These are phyloP conservation scores for Moniliella sp. DNA, from an alignment of 1,284 basidiomycete species.

Conservation along the genomic window DNA sequence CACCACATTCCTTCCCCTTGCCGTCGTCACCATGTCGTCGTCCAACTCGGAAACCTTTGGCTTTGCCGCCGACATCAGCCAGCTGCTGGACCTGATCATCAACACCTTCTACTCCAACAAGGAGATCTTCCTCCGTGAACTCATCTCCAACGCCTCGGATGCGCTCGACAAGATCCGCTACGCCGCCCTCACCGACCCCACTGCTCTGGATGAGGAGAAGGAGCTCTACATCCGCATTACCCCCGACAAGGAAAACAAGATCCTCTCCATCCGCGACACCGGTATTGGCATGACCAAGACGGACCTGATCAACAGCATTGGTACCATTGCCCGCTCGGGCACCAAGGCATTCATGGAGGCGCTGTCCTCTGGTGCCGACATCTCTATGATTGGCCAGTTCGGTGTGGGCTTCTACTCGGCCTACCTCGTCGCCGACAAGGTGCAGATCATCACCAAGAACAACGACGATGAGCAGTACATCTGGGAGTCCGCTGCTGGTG, in stretches of 20 bases:
- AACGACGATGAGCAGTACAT: slow-evolving; percentile 99
- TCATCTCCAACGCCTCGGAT: slow-evolving; percentile 31
- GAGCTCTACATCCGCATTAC: slow-evolving; percentile 34
- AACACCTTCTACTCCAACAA: too few relatives aligned
- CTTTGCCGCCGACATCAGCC: slow-evolving; percentile 30
- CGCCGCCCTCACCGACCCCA: slow-evolving; percentile 30
- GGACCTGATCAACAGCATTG: slow-evolving; percentile 76
- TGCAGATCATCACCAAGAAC: slow-evolving; percentile 97
- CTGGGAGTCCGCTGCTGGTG: slow-evolving; percentile 97
- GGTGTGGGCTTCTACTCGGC: slow-evolving; percentile 99
- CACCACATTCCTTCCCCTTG: too few relatives aligned
- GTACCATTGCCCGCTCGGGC: slow-evolving; percentile 96
- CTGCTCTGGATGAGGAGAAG: slow-evolving; percentile 28
- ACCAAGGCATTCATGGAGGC: slow-evolving; percentile 81
- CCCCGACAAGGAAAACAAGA: slow-evolving; percentile 74
- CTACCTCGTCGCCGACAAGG: slow-evolving; percentile 93
- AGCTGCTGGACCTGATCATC: slow-evolving; percentile 33
- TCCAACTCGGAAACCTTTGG: slow-evolving; percentile 26
- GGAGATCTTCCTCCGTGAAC: slow-evolving; percentile 32
- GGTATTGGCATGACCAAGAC: slow-evolving; percentile 58
- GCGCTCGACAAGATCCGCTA: slow-evolving; percentile 34
- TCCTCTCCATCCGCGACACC: slow-evolving; percentile 74
- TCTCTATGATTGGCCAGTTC: slow-evolving; percentile 48
- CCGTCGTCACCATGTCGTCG: slow-evolving; percentile 24
- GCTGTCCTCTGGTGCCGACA: slow-evolving; percentile 63